Evolutionary conservation across 1,139 yeast species (phyloP).

Genomic region (Petasospora fabianii): DNA sequence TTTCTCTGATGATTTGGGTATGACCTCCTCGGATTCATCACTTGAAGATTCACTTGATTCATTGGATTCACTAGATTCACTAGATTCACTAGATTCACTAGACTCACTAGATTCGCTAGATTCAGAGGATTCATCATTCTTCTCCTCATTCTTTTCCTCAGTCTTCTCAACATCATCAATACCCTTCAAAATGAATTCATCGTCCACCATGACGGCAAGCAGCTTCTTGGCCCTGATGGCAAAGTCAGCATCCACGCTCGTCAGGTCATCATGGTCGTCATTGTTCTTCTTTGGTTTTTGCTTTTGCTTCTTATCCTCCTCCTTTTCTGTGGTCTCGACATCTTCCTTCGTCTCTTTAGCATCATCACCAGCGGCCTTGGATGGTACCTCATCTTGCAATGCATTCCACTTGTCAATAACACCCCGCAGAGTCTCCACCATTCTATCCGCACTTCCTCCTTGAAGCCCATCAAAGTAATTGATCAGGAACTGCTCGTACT

Average conservation of each 20-base stretch:
- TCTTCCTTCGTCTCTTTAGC: slow-evolving; percentile 15
- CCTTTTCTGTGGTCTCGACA: slow-evolving; percentile 7
- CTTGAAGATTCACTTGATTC: not conserved
- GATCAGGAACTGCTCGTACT: slow-evolving; percentile 53
- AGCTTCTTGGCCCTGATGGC: slow-evolving; percentile 45
- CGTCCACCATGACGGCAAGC: slow-evolving; percentile 37
- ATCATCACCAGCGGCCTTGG: slow-evolving; percentile 15
- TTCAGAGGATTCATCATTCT: not conserved
- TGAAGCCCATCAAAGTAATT: slow-evolving; percentile 65
- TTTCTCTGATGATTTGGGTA: not conserved
- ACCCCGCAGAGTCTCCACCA: slow-evolving; percentile 48
- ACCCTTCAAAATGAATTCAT: slow-evolving; percentile 36
- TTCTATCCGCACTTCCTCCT: slow-evolving; percentile 66
- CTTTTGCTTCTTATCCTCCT: slow-evolving; percentile 19
- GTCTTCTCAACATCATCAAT: slow-evolving; percentile 28
- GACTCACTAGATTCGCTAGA: not conserved
- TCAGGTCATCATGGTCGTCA: slow-evolving; percentile 23
- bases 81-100: not conserved
- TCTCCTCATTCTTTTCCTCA: not conserved
- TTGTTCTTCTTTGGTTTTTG: slow-evolving; percentile 18
- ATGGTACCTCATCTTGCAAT: slow-evolving; percentile 33
- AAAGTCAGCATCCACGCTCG: slow-evolving; percentile 30
- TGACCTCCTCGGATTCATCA: not conserved
- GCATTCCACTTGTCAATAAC: slow-evolving; percentile 57
- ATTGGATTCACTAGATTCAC: not conserved